Base-by-base conservation (phyloP, 306 rosid species). In the Dalbergia oliveri region DNA sequence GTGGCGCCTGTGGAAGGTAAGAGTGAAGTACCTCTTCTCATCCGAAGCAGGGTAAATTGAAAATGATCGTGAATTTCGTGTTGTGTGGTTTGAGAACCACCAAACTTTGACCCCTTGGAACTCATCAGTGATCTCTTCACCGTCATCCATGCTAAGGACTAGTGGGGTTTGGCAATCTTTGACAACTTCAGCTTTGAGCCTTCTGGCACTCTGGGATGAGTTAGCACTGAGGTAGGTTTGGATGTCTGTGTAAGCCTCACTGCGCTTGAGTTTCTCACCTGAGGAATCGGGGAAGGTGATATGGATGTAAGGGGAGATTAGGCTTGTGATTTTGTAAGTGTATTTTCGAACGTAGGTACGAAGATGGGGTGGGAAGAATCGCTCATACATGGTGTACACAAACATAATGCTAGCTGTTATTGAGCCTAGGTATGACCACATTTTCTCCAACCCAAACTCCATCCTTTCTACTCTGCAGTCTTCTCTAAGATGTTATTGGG, bases 141-240 rank as follows among this genome's bases (percentile, higher is more conserved):
- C 81, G 33, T 90, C 91, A 2, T 77, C 95, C 88, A 89, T 66
- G 44, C 50, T 77, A 0, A 90, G 89, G 1, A 86, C 77, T 0
- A 86, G 0, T 1, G 85, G 82, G 8, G 80, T 79, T 57, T 89
- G 82, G 72, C 78, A 81, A 12, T 80, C 77, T 59, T 86, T 80
- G 8, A 86, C 79, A 5, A 80, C 88, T 4, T 85, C 79, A 7
- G 93, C 97, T 77, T 66, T 89, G 5, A 92, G 87, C 5, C 81
- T 62, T 49, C 21, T 82, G 11, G 89, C 94, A 0, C 5, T 41
- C 44, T 76, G 18, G 0, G 88, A 64, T 4, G 90, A 86, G 19
- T 69, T 68, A 2, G 69, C 71, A 63, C 75, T 78, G 8, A 89
- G 82, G 73, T 87, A 92, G 5, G 73, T 83, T 18, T 77, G 85